Conservation (phyloP, 306 rosid species). For the Pachyrhizus erosus region DNA sequence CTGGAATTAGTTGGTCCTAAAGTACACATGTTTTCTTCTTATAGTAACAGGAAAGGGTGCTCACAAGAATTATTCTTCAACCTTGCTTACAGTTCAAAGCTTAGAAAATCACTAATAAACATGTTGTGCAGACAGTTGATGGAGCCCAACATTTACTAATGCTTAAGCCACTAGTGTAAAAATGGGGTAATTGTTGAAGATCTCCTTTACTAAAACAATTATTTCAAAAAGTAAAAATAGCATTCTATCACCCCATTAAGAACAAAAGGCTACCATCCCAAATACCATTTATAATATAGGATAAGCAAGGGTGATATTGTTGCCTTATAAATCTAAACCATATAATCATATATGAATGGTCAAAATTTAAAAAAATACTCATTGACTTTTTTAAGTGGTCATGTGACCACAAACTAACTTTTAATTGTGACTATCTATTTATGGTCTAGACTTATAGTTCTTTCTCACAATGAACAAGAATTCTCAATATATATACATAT, state of each 20-base stretch:
- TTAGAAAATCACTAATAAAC: background rate
- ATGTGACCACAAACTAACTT: background rate
- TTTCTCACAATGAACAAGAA: background rate
- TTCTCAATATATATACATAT: background rate
- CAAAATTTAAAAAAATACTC: background rate
- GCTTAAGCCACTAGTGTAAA: background rate
- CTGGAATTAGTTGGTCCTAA: background rate
- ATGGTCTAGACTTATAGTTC: background rate
- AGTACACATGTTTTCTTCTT: background rate
- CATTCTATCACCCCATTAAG: background rate
- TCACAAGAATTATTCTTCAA: background rate
- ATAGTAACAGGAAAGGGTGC: background rate
- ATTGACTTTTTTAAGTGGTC: background rate
- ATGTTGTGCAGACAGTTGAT: background rate
- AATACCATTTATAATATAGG: background rate
- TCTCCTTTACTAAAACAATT: background rate
- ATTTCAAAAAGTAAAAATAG: background rate
- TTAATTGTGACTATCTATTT: background rate
- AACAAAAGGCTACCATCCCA: background rate
- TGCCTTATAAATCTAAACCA: background rate
- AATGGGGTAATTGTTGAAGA: background rate
- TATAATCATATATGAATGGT: background rate
- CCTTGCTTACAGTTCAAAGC: background rate
- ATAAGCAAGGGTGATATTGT: background rate
- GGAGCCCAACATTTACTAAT: background rate